Percentiles rank a stretch among this genome's conserved stretches.
Conservation (phyloP, 1,284 basidiomycete genomes). For the Ganoderma multipileum region DNA sequence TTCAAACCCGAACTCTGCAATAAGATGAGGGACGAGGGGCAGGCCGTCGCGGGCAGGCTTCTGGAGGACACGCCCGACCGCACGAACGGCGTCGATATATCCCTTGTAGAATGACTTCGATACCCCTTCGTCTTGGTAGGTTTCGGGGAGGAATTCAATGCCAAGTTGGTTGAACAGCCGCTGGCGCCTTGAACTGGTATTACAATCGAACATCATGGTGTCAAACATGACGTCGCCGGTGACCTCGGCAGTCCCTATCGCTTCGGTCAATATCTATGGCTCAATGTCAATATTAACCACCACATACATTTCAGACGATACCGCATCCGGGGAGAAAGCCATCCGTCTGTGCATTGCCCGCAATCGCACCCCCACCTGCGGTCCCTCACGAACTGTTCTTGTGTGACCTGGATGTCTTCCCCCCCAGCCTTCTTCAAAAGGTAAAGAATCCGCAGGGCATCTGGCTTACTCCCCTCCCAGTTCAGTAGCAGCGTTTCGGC, state of each 20-base stretch:
- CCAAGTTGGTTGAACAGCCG: background rate
- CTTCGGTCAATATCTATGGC: background rate
- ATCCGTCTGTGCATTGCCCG: slow-evolving; percentile 29
- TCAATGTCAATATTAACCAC: background rate
- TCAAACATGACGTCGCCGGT: slow-evolving; percentile 4
- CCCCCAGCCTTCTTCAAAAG: background rate
- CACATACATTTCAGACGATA: slow-evolving; percentile 11
- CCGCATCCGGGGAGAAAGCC: slow-evolving; percentile 32
- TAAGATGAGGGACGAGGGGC: background rate
- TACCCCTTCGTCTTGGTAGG: background rate
- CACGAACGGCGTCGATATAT: background rate
- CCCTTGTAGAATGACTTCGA: background rate
- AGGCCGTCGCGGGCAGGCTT: background rate
- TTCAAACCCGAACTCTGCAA: background rate
- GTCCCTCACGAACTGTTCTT: slow-evolving; percentile 8
- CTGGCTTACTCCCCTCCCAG: background rate
- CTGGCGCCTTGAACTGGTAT: background rate
- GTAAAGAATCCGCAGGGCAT: background rate
- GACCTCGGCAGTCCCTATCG: slow-evolving; percentile 3
- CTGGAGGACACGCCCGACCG: background rate
- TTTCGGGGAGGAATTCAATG: background rate
- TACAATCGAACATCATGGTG: background rate
- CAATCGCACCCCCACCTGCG: slow-evolving; percentile 30
- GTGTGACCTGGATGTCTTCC: background rate
- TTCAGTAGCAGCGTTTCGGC: background rate